phyloP scores from a whole-genome alignment of 257 asterid genomes.

The Solanum arcanum region DNA sequence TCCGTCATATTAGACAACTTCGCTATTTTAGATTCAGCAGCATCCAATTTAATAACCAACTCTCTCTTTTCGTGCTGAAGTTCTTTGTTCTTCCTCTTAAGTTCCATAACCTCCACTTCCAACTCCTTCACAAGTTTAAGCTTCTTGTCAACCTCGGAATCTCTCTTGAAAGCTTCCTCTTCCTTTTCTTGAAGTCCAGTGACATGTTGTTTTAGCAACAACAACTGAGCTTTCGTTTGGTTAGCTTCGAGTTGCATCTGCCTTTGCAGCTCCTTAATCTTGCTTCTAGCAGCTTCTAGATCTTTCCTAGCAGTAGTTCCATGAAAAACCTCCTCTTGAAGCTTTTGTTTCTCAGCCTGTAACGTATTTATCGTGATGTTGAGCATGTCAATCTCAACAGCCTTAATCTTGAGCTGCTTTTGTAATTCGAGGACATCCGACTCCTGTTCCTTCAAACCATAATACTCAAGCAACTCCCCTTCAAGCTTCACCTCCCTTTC shows the following conservation, averaged over 20 bases:
- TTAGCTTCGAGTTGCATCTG: constrained; percentile 88
- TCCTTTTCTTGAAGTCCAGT: constrained; percentile 78
- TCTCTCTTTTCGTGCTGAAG: constrained; percentile 94
- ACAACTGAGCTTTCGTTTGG: constrained; percentile 82
- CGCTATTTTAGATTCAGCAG: constrained; percentile 59
- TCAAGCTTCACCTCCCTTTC: constrained; percentile 94
- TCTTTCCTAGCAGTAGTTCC: constrained; percentile 57
- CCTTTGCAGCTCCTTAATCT: constrained; percentile 72
- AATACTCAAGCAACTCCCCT: constrained; percentile 84
- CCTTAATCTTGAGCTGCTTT: constrained; percentile 76
- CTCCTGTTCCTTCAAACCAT: constrained; percentile 89
- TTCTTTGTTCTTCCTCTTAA: constrained; percentile 84
- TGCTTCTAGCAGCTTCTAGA: constrained; percentile 61
- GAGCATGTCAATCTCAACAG: constrained; percentile 83
- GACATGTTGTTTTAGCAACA: constrained; percentile 84
- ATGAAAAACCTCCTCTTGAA: constrained; percentile 71
- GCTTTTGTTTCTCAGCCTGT: constrained; percentile 86
- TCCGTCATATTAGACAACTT: constrained; percentile 80
- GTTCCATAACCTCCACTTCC: constrained; percentile 86
- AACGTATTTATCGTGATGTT: constrained; percentile 66
- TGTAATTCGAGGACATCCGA: constrained; percentile 60
- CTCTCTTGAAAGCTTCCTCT: constrained; percentile 49
- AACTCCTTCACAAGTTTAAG: constrained; percentile 61
- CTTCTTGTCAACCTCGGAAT: constrained; percentile 68
- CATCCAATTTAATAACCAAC: constrained; percentile 53